Evolutionary conservation across 179 eudicot species (phyloP).

Genomic region (Sideroxylon spinosum): DNA sequence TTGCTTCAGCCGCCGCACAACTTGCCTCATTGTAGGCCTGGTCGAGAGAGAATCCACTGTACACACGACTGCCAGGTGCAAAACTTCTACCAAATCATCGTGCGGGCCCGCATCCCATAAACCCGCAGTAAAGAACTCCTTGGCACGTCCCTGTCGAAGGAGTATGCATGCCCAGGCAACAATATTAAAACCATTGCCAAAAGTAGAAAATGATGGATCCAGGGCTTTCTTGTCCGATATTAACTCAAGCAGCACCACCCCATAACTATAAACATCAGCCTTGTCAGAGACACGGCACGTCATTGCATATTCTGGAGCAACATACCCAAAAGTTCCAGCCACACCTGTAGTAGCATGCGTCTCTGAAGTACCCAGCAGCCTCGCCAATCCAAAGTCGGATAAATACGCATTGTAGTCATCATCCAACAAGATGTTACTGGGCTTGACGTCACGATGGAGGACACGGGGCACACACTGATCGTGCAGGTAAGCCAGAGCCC

Average conservation of each 20-base stretch:
- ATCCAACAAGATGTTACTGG: slow-evolving; percentile 55
- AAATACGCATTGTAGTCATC: slow-evolving; percentile 56
- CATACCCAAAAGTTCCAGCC: slow-evolving; percentile 65
- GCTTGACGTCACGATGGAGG: slow-evolving; percentile 60
- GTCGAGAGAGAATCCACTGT: slow-evolving; percentile 55
- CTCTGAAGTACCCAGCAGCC: slow-evolving; percentile 60
- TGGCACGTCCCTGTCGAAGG: slow-evolving; percentile 51
- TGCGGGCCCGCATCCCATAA: slow-evolving; percentile 65
- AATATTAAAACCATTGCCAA: slow-evolving; percentile 58
- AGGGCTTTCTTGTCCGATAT: slow-evolving; percentile 58
- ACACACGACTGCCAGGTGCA: slow-evolving; percentile 54
- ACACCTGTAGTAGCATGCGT: slow-evolving; percentile 71
- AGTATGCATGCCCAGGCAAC: slow-evolving; percentile 62
- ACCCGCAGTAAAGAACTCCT: slow-evolving; percentile 53
- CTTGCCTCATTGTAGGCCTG: slow-evolving; percentile 60
- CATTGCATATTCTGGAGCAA: slow-evolving; percentile 65
- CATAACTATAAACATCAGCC: slow-evolving; percentile 70
- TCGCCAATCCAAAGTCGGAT: slow-evolving; percentile 59
- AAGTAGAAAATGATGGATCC: slow-evolving; percentile 55
- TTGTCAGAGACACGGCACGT: slow-evolving; percentile 67
- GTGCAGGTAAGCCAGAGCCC: slow-evolving; percentile 58
- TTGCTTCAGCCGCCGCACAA: slow-evolving; percentile 49
- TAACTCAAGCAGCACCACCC: slow-evolving; percentile 60
- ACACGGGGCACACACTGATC: slow-evolving; percentile 60
- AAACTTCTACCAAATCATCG: slow-evolving; percentile 57